phyloP scores from a whole-genome alignment of 2,329 filamentous ascomycete genomes.

The Claviceps paspali region DNA sequence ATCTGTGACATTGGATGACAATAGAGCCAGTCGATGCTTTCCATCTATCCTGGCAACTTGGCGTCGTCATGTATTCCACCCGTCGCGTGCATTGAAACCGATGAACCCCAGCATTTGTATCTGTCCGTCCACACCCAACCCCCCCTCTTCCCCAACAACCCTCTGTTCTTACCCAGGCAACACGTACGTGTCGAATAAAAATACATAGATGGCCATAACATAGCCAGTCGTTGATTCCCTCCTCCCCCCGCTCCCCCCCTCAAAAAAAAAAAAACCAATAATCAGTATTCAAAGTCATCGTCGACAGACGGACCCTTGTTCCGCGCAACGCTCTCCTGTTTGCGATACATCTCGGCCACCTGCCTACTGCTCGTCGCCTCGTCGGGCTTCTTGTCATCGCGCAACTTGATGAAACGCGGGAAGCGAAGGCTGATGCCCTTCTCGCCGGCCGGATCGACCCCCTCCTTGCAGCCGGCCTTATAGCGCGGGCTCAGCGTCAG shows the following conservation, averaged over 20 bases:
- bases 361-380: slow-evolving; percentile 71
- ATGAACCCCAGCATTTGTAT: too few relatives aligned
- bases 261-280: neutral
- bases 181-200: too few relatives aligned
- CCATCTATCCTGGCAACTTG: too few relatives aligned
- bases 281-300: slow-evolving; percentile 95
- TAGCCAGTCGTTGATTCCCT: too few relatives aligned
- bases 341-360: slow-evolving; percentile 93
- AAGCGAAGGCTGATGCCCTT: slow-evolving; percentile 82
- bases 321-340: slow-evolving; percentile 81
- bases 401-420: slow-evolving; percentile 77
- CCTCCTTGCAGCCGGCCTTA: slow-evolving; percentile 74
- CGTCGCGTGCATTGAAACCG: too few relatives aligned
- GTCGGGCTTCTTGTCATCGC: slow-evolving; percentile 93
- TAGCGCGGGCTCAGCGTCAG: slow-evolving; percentile 85
- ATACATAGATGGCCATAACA: too few relatives aligned
- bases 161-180: too few relatives aligned
- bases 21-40: too few relatives aligned
- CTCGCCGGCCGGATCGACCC: slow-evolving; percentile 54
- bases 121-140: too few relatives aligned
- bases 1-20: too few relatives aligned
- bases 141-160: too few relatives aligned
- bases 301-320: slow-evolving; percentile 76
- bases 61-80: too few relatives aligned
- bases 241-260: neutral